Evolutionary conservation across 192 early-diverging fungal genomes (phyloP), one percentile per base, ranked within the genome.

Genomic region (Haplosporangium gracile): DNA sequence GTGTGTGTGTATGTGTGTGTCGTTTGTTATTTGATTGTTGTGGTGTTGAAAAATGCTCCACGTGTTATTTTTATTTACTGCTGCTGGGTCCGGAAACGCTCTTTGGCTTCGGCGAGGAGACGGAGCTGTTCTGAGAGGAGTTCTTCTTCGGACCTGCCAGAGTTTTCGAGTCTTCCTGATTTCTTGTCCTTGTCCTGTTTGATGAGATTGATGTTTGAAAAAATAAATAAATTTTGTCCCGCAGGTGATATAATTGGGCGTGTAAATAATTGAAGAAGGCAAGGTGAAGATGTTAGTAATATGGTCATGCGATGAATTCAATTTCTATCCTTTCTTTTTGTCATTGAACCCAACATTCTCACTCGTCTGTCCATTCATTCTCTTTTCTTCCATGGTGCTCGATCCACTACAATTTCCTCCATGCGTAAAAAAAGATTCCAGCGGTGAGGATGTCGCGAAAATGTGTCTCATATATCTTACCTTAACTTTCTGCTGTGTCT

Each of bases 41-140:
- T 43, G 9, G 42, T 10, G 42, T 43, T 43, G 42, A 43, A 43
- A 43, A 43, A 57, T 57, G 6, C 0, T 24, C 24, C 2, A 1
- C 24, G n/a, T n/a, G 3, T 0, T 24, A 6, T 57, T 4, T n/a
- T 57, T 24, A 13, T 60, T 79, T 60, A 79, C 53, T 85, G 83
- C 22, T 85, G 83, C 78, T 95, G 93, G 24, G 92, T 90, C 77
- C 92, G 89, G 80, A 91, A 93, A 79, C 93, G 93, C 74, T 91
- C 90, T 78, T 95, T 93, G 70, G 98, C 97, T 85, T 97, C 93
- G 11, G 94, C 97, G 92, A 99, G 97, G 68, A 99, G 90, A 20
- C 93, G 92, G 78, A 97, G 96, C 86, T 99, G 98, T 77, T 93
- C 91, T 77, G 91, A 85, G 82, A 94, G 81, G 49, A 97, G 88